Base-by-base conservation (phyloP, 331 rosid species). In the Arachis monticola region DNA sequence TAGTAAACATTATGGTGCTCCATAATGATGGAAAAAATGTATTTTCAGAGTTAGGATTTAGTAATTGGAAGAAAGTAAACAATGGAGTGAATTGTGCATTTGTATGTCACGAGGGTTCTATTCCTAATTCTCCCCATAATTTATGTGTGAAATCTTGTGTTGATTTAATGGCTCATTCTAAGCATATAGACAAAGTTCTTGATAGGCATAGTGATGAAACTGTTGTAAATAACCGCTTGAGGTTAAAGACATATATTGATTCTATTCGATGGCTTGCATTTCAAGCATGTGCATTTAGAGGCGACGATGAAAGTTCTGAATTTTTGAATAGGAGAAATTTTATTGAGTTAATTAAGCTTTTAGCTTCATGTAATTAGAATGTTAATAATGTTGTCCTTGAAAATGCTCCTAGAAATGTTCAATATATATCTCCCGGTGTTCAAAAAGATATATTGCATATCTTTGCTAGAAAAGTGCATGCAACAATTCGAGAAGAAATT, bases 271-370 rank as follows among this genome's bases (percentile, higher is more conserved):
- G 6, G 60, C 60, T 68, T 5, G 42, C 30, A 27, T 48, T 35
- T 8, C 55, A 70, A 70, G 17, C 22, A 70, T 70, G 38, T 13
- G 13, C 55, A 55, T 56, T 70, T 70, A 55, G 55, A 70, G 56
- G 55, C 22, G 1, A 55, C 57, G 17, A 70, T 56, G 10, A 70
- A 9, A 38, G 40, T 17, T 1, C 2, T 7, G 5, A 12, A 6
- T 35, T 40, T 13, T 35, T 27, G 14, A 70, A 35, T 38, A 17
- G 10, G n/a, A 17, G 8, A 5, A 70, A 70, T 22, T 55, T 70
- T 17, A 40, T 70, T 53, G 13, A 48, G 55, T 9, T 48, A 1
- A 10, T 48, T 48, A 10, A 48, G 55, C n/a, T 35, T 48, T 48
- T 48, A 48, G 13, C 55, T 48, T 48, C 13, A 9, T 48, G 9